These are phyloP conservation scores for Rhizophora mangle DNA, from an alignment of 345 rosid species.

Conservation along the genomic window DNA sequence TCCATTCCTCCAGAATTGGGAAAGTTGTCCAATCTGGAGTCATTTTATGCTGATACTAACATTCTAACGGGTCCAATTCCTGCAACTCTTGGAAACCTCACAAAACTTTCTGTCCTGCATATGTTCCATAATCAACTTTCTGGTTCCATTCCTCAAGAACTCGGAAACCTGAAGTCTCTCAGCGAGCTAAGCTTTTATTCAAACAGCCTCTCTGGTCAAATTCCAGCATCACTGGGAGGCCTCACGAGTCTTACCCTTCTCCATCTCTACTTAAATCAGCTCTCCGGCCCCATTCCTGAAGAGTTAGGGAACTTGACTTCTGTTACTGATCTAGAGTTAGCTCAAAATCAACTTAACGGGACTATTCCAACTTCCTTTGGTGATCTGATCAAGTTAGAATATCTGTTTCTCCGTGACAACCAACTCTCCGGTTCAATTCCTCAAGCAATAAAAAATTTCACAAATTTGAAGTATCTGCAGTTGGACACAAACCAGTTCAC, in stretches of 20 bases:
- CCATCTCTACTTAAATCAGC: conserved; percentile 4
- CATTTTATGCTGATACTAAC: too few species aligned
- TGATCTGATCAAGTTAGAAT: neutral
- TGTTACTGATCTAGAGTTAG: neutral
- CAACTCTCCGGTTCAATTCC: conserved; percentile 27
- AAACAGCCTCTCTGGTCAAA: too few species aligned
- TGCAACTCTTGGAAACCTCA: too few species aligned
- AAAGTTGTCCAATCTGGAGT: too few species aligned
- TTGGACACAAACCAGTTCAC: conserved; percentile 16
- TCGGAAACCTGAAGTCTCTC: too few species aligned
- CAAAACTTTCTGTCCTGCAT: too few species aligned
- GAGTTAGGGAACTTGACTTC: conserved; percentile 9
- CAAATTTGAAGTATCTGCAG: neutral
- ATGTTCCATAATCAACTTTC: too few species aligned
- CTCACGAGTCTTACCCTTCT: neutral
- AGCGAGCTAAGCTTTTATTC: too few species aligned
- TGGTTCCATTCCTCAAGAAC: too few species aligned
- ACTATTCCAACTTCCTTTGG: conserved; percentile 4
- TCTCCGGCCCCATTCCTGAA: conserved; percentile 10
- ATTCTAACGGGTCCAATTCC: too few species aligned
- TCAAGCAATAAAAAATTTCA: conserved; percentile 3
- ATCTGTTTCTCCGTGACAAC: neutral
- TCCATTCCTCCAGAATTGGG: too few species aligned
- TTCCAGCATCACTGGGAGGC: too few species aligned
- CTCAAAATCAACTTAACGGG: neutral